Evolutionary conservation across 2,329 filamentous ascomycete species (phyloP), one percentile per base, ranked within the genome.

Genomic region (Leptosphaerulina australis): DNA sequence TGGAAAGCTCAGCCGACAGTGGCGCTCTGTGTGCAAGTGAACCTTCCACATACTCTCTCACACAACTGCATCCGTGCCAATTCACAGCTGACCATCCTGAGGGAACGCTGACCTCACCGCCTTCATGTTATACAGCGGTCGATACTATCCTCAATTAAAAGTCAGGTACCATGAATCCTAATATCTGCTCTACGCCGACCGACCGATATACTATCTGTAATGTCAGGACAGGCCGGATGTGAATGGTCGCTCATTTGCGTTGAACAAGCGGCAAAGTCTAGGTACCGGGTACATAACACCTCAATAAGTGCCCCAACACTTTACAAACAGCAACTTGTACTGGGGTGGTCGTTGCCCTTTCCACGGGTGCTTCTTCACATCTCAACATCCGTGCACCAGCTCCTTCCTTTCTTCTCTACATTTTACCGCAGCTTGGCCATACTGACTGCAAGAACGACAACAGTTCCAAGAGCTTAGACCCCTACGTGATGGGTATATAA

Each of bases 401-500:
- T 36, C 40, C 26, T 37, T 8, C 35, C 18, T n/a, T n/a, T 41
- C 29, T 12, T 22, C 22, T 20, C 25, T n/a, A 15, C 18, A 24
- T 30, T 35, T 40, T 29, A n/a, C 18, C 18, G 15, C 30, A 43
- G 31, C 24, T 36, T 22, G 29, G 39, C 22, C 26, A 36, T 25
- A 17, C 9, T 22, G 12, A 20, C 29, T 26, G 29, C 39, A 38
- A 30, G 38, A 17, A n/a, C 38, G 10, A 18, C 15, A 14, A 30
- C 22, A 28, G 11, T 7, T 6, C 17, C 12, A 10, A 30, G 26
- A 9, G 35, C 44, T 31, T 28, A 39, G 44, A n/a, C 35, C 39
- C 25, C 39, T 26, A 44, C n/a, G 34, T 22, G 34, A 4, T 41
- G 33, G 3, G n/a, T 30, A 45, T 21, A 30, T 36, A 45, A 40